Evolutionary conservation across 2,329 filamentous ascomycete species (phyloP).

Genomic region (Lecanosticta acicola): DNA sequence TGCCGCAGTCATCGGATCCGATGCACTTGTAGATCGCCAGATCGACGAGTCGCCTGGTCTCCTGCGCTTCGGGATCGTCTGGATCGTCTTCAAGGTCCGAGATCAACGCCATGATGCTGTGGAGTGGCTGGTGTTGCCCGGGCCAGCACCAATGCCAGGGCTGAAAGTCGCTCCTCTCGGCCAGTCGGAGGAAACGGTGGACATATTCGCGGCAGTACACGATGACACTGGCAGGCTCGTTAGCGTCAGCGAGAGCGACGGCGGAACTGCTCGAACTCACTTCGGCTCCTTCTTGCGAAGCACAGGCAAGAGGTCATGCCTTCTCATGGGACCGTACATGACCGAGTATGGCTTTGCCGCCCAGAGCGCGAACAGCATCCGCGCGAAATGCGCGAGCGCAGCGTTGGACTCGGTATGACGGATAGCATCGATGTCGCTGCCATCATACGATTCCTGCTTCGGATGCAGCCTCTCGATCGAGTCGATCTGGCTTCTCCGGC

Average conservation of each 20-base stretch:
- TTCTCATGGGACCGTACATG: conserved; percentile 21
- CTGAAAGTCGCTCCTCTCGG: conserved; percentile 20
- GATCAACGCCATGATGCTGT: conserved; percentile 25
- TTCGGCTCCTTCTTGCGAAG: conserved; percentile 19
- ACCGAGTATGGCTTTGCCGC: conserved; percentile 23
- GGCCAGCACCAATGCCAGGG: conserved; percentile 25
- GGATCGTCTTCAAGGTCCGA: conserved; percentile 22
- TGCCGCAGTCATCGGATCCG: conserved; percentile 18
- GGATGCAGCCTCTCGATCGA: conserved; percentile 12
- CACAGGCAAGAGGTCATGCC: conserved; percentile 13
- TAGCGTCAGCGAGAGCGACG: conserved; percentile 7
- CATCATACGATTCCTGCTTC: conserved; percentile 12
- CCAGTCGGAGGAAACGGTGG: conserved; percentile 18
- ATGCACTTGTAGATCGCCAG: conserved; percentile 21
- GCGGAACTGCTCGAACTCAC: conserved; percentile 4
- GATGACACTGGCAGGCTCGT: conserved; percentile 15
- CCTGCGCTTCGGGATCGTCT: conserved; percentile 15
- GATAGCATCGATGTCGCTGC: conserved; percentile 16
- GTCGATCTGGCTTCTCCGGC: conserved; percentile 11
- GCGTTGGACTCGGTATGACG: conserved; percentile 19
- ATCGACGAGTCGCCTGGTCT: conserved; percentile 19
- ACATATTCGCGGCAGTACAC: conserved; percentile 20
- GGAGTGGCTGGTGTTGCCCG: conserved; percentile 23
- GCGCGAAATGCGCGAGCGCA: conserved; percentile 18
- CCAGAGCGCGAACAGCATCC: conserved; percentile 19